Evolutionary conservation across 345 rosid genomes (phyloP).

Genomic region (Syzygium aromaticum): DNA sequence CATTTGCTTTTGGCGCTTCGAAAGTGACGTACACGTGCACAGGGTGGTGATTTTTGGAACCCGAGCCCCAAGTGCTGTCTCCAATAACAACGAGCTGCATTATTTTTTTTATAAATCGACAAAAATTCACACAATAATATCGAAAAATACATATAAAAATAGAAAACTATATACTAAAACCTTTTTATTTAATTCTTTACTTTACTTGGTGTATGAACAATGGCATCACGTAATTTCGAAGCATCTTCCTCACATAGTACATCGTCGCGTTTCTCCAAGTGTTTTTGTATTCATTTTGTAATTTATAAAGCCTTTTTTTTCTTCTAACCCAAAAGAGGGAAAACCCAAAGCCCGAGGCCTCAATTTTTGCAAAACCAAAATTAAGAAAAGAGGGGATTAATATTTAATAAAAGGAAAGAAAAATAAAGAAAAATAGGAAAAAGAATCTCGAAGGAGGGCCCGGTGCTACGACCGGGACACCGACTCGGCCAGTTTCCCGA

Average conservation of each 20-base stretch:
- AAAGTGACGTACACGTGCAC: slow-evolving; percentile 43
- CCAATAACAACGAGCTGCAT: neutral
- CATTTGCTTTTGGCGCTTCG: neutral
- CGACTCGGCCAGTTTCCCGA: slow-evolving; percentile 76
- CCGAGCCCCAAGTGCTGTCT: slow-evolving; percentile 22
- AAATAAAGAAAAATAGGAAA: neutral
- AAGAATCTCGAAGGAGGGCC: neutral
- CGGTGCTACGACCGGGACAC: slow-evolving; percentile 46
- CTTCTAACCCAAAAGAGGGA: neutral
- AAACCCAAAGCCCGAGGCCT: neutral
- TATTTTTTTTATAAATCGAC: neutral
- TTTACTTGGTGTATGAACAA: neutral
- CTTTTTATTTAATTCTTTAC: neutral
- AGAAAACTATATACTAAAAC: neutral
- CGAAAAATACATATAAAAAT: neutral
- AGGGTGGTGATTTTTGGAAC: slow-evolving; percentile 14
- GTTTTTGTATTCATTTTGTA: neutral
- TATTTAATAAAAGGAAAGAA: neutral
- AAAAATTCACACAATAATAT: neutral
- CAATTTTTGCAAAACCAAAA: neutral
- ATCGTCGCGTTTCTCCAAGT: neutral
- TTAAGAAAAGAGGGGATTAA: neutral
- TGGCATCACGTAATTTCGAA: neutral
- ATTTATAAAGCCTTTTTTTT: neutral
- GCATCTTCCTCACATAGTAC: neutral